Percentiles rank a stretch among this genome's conserved stretches.
These are phyloP conservation scores for Avena insularis DNA, from an alignment of 176 grass and related monocot species.

Conservation along the genomic window DNA sequence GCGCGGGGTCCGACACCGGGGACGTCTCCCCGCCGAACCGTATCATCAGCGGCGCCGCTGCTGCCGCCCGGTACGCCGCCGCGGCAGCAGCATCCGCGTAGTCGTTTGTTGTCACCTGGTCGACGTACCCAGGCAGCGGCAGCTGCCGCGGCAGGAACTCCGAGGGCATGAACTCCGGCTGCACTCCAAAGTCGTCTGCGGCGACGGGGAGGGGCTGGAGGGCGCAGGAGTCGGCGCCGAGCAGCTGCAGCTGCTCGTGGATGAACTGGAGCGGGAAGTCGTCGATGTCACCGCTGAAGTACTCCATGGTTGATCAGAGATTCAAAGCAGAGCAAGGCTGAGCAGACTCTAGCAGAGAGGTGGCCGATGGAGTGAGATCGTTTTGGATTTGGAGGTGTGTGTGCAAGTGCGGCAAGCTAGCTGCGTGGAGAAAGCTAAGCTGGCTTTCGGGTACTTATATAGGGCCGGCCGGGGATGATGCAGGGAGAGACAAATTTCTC, in stretches of 20 bases:
- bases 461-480: neutral
- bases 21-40: constrained; percentile 52
- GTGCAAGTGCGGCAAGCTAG: constrained; percentile 18
- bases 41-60: constrained; percentile 52
- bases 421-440: constrained; percentile 32
- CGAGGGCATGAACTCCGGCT: constrained; percentile 33
- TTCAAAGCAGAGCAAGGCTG: neutral
- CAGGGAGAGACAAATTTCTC: neutral
- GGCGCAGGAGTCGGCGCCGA: constrained; percentile 40
- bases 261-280: constrained; percentile 55
- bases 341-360: neutral
- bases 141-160: constrained; percentile 5
- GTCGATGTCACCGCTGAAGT: constrained; percentile 47
- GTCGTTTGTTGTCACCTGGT: constrained; percentile 28
- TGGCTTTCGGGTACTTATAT: constrained; percentile 46
- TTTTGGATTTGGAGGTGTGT: constrained; percentile 28
- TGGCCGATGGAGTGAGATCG: constrained; percentile 8
- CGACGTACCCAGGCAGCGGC: constrained; percentile 32
- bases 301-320: constrained; percentile 48
- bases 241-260: constrained; percentile 48
- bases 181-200: neutral
- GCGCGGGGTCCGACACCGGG: constrained; percentile 41
- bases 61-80: constrained; percentile 27
- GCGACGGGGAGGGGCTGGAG: constrained; percentile 12
- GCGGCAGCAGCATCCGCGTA: constrained; percentile 15